Conservation (phyloP, 441 rosid genomes). For the Pelargonium citronellum region DNA sequence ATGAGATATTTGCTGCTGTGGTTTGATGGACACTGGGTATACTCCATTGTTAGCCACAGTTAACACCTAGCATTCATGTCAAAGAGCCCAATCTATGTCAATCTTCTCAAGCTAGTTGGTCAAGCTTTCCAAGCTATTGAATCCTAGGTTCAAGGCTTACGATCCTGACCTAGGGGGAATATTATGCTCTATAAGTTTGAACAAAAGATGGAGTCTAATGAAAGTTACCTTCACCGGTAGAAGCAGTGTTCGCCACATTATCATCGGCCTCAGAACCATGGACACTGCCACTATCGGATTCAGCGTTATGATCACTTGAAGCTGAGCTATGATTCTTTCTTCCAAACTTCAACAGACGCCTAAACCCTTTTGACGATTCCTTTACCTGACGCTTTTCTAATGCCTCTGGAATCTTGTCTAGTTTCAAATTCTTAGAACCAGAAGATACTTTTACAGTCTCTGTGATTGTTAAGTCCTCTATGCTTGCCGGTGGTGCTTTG, state of each 20-base stretch:
- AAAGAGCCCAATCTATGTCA: neutral
- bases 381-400: slow-evolving; percentile 53
- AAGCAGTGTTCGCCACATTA: slow-evolving; percentile 32
- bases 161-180: neutral
- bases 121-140: neutral
- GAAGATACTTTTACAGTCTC: slow-evolving; percentile 47
- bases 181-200: neutral
- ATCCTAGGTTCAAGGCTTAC: neutral
- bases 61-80: neutral
- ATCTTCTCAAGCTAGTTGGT: neutral
- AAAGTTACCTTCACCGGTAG: slow-evolving; percentile 64
- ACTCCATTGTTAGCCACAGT: neutral
- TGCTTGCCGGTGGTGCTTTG: slow-evolving; percentile 48
- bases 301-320: slow-evolving; percentile 38
- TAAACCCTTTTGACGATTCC: slow-evolving; percentile 75
- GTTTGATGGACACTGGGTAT: neutral
- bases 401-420: slow-evolving; percentile 59
- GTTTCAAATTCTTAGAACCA: slow-evolving; percentile 35
- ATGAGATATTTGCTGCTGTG: neutral
- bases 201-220: slow-evolving; percentile 15
- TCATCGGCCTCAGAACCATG: slow-evolving; percentile 51
- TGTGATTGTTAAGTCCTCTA: slow-evolving; percentile 30
- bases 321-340: slow-evolving; percentile 57
- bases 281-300: slow-evolving; percentile 35
- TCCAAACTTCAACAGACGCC: slow-evolving; percentile 76